Evolutionary conservation across 129 eudicot species (phyloP).

Genomic region (Mikania micrantha): DNA sequence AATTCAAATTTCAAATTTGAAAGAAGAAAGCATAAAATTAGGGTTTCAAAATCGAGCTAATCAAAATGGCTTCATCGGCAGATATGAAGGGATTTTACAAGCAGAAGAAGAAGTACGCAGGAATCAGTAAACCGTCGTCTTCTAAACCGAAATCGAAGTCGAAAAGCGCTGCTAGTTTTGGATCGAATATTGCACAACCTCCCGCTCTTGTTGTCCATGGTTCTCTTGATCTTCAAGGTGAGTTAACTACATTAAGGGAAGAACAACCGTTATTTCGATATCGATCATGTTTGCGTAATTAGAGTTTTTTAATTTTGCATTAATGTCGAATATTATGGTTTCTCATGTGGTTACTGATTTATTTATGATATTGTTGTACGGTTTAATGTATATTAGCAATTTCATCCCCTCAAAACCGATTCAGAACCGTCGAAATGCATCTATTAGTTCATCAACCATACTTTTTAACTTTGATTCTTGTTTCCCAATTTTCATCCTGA

Average conservation of each 20-base stretch:
- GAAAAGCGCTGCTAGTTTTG: slow-evolving; percentile 38
- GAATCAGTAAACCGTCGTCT: slow-evolving; percentile 29
- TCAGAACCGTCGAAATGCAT: background rate
- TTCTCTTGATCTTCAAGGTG: slow-evolving; percentile 62
- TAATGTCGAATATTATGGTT: slow-evolving; percentile 11
- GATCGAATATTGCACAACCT: slow-evolving; percentile 47
- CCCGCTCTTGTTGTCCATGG: slow-evolving; percentile 60
- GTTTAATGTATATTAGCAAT: background rate
- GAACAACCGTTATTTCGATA: background rate
- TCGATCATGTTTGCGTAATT: background rate
- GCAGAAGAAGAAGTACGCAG: slow-evolving; percentile 52
- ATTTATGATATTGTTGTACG: background rate
- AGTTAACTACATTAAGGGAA: background rate
- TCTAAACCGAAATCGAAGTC: slow-evolving; percentile 20
- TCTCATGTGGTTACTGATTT: background rate
- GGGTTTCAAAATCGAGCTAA: slow-evolving; percentile 12
- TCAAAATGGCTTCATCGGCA: slow-evolving; percentile 43
- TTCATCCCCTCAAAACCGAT: background rate
- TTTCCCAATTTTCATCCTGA: background rate
- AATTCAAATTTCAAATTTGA: slow-evolving; percentile 37
- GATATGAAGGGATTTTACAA: slow-evolving; percentile 62
- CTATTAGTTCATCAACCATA: background rate
- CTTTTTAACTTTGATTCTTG: background rate
- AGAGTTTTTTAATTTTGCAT: background rate
- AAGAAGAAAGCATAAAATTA: background rate